phyloP scores from a whole-genome alignment of 1,284 basidiomycete genomes.

The Heliocybe sulcata region DNA sequence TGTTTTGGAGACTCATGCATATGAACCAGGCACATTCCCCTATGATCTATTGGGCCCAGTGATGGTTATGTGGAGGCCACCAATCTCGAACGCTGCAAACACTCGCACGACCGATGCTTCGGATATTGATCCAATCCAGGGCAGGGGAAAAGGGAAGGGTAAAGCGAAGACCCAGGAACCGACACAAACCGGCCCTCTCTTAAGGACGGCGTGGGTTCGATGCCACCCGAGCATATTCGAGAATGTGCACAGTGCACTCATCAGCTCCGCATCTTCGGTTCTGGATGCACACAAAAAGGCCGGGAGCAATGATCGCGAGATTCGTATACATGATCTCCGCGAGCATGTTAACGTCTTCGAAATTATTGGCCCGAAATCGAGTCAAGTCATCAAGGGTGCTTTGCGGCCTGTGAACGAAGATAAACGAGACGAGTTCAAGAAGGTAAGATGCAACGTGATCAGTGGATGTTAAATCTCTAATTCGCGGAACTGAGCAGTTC shows the following conservation, averaged over 20 bases:
- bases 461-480: background rate
- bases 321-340: slow-evolving; percentile 66
- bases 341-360: slow-evolving; percentile 77
- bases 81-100: slow-evolving; percentile 12
- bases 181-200: slow-evolving; percentile 8
- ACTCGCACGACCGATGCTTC: background rate
- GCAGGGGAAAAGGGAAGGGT: slow-evolving; percentile 9
- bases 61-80: slow-evolving; percentile 66
- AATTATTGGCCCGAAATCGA: slow-evolving; percentile 79
- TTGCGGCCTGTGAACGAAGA: slow-evolving; percentile 51
- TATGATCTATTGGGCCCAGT: slow-evolving; percentile 63
- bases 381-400: slow-evolving; percentile 70
- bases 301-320: slow-evolving; percentile 23
- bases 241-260: slow-evolving; percentile 45
- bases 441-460: slow-evolving; percentile 29
- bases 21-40: slow-evolving; percentile 60
- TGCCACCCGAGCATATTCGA: slow-evolving; percentile 70
- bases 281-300: slow-evolving; percentile 33
- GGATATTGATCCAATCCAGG: slow-evolving; percentile 9
- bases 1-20: slow-evolving; percentile 54
- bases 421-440: slow-evolving; percentile 47
- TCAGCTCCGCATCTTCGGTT: slow-evolving; percentile 38
- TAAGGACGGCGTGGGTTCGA: slow-evolving; percentile 66
- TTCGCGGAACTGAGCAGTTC: slow-evolving; percentile 52
- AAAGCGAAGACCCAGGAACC: slow-evolving; percentile 10